Evolutionary conservation across 2,329 filamentous ascomycete genomes (phyloP).

Genomic region (Colletotrichum karsti): DNA sequence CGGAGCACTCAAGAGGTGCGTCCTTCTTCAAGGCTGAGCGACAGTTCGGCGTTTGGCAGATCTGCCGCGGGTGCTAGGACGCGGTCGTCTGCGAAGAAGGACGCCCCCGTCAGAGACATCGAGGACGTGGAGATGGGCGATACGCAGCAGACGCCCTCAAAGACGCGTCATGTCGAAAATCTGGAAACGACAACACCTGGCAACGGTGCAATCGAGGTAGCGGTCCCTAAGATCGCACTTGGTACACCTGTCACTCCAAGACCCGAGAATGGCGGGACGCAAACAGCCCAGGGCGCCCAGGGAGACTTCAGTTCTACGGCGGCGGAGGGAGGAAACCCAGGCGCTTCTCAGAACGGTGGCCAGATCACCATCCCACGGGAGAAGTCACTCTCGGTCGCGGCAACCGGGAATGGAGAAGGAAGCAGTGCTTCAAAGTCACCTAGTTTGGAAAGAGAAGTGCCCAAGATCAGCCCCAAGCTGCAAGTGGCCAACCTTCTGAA

Average conservation of each 20-base stretch:
- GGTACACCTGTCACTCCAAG: slow-evolving; percentile 1
- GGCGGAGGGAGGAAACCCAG: too few relatives aligned
- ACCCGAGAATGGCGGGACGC: not conserved
- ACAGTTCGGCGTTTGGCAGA: not conserved
- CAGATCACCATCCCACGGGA: not conserved
- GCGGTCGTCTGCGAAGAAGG: slow-evolving; percentile 15
- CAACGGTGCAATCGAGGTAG: not conserved
- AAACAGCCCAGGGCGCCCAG: not conserved
- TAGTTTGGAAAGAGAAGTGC: not conserved
- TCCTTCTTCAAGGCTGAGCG: slow-evolving; percentile 5
- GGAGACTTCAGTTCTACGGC: too few relatives aligned
- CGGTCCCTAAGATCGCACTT: not conserved
- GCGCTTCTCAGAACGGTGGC: too few relatives aligned
- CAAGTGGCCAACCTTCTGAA: slow-evolving; percentile 17
- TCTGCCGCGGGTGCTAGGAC: slow-evolving; percentile 16
- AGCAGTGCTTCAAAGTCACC: slow-evolving; percentile 1
- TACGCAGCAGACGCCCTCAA: not conserved
- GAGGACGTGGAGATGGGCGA: slow-evolving; percentile 11
- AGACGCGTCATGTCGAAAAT: not conserved
- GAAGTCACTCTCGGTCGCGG: not conserved
- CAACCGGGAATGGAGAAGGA: not conserved
- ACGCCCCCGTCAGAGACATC: not conserved
- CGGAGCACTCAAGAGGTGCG: slow-evolving; percentile 28
- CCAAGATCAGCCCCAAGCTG: slow-evolving; percentile 4
- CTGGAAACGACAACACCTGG: not conserved